A percentile compares a stretch with the other conserved stretches of the same genome.
Conservation (phyloP, 2,329 filamentous ascomycete genomes). For the Diaporthe longicolla region DNA sequence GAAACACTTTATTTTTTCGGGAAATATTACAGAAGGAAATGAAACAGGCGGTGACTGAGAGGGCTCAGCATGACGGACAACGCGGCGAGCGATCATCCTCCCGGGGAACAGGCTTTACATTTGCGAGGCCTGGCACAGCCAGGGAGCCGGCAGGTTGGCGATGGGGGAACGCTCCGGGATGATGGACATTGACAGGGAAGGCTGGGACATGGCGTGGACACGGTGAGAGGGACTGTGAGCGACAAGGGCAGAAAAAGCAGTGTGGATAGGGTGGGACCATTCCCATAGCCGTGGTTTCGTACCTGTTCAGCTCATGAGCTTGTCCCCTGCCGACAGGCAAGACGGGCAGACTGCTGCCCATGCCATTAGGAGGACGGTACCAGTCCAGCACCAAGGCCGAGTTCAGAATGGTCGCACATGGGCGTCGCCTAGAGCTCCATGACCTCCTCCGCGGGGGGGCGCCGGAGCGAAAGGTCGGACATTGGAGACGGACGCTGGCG, state of each 20-base stretch:
- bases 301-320: slow-evolving; percentile 35
- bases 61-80: slow-evolving; percentile 39
- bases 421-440: slow-evolving; percentile 28
- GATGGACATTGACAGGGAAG: slow-evolving; percentile 43
- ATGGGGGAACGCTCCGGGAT: slow-evolving; percentile 42
- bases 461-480: slow-evolving; percentile 35
- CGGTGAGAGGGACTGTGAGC: slow-evolving; percentile 41
- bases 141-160: slow-evolving; percentile 42
- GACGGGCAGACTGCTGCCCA: neutral
- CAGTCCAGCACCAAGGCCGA: slow-evolving; percentile 29
- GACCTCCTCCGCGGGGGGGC: slow-evolving; percentile 30
- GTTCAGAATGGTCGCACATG: slow-evolving; percentile 24
- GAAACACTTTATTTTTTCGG: slow-evolving; percentile 43
- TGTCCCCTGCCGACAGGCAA: slow-evolving; percentile 30
- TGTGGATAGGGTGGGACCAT: slow-evolving; percentile 42
- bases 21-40: slow-evolving; percentile 40
- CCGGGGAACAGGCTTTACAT: slow-evolving; percentile 41
- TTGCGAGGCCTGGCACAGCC: slow-evolving; percentile 41
- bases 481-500: slow-evolving; percentile 28
- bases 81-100: slow-evolving; percentile 43
- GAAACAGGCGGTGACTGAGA: slow-evolving; percentile 44
- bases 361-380: neutral
- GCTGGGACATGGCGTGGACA: slow-evolving; percentile 36
- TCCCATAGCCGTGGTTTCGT: slow-evolving; percentile 40
- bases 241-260: slow-evolving; percentile 32